These are phyloP conservation scores for Geosmithia flava DNA, from an alignment of 2,329 filamentous ascomycete genomes.

Conservation along the genomic window DNA sequence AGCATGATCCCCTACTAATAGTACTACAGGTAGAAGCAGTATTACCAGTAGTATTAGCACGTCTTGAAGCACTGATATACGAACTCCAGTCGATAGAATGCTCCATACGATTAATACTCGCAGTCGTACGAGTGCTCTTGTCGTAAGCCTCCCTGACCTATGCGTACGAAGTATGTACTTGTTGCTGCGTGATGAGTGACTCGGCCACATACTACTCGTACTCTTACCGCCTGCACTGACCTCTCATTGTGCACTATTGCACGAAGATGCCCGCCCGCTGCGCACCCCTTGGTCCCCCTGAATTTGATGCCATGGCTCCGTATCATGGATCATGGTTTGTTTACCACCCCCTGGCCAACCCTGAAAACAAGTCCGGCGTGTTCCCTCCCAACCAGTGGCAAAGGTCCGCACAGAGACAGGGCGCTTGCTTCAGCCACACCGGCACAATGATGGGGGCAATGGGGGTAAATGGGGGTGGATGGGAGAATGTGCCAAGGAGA, in stretches of 20 bases:
- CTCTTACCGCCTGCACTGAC: not conserved
- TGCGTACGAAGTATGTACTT: too few relatives aligned
- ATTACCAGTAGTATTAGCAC: too few relatives aligned
- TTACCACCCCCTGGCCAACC: not conserved
- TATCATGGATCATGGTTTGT: not conserved
- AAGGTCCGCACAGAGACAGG: not conserved
- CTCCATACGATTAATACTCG: too few relatives aligned
- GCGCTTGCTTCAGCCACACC: not conserved
- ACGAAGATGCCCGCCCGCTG: not conserved
- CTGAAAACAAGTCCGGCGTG: not conserved
- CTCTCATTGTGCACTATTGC: not conserved
- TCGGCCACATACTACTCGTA: not conserved
- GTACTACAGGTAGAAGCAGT: too few relatives aligned
- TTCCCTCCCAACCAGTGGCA: not conserved
- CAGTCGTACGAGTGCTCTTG: too few relatives aligned
- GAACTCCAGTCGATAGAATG: too few relatives aligned
- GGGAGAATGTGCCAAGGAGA: not conserved
- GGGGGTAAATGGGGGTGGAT: not conserved
- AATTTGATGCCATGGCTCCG: not conserved
- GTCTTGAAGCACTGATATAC: too few relatives aligned
- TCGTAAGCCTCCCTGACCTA: too few relatives aligned
- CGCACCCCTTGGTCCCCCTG: not conserved
- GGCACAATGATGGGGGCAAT: not conserved
- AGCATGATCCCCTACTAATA: too few relatives aligned
- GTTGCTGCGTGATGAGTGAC: not conserved